Evolutionary conservation across 2,329 filamentous ascomycete species (phyloP).

Genomic region (Lachnellula occidentalis): DNA sequence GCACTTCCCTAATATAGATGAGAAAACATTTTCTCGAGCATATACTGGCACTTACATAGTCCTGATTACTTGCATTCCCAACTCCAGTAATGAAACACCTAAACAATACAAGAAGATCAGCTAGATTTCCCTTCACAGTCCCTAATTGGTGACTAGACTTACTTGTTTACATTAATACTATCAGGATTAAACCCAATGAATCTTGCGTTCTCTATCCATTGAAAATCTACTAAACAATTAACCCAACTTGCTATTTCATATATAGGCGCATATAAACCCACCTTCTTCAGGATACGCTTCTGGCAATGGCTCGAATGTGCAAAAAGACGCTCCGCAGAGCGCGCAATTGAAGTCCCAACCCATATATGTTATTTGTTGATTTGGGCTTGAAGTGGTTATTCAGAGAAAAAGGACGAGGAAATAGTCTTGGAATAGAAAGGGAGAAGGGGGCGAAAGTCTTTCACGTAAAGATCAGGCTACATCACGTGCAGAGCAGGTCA

Average conservation of each 20-base stretch:
- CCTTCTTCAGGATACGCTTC: constrained; percentile 1
- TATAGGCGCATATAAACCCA: neutral
- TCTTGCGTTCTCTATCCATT: constrained; percentile 4
- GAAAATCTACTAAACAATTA: constrained; percentile 5
- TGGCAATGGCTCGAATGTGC: neutral
- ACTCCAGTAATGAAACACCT: constrained; percentile 15
- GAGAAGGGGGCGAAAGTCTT: neutral
- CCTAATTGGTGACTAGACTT: neutral
- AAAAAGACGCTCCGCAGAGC: constrained; percentile 11
- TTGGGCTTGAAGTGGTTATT: too few relatives aligned
- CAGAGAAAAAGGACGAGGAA: neutral
- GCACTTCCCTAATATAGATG: constrained; percentile 2
- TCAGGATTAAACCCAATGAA: constrained; percentile 14
- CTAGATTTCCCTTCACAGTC: neutral
- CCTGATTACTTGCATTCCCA: neutral
- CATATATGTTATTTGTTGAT: neutral
- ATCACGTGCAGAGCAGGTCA: neutral
- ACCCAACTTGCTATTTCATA: neutral
- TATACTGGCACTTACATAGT: constrained; percentile 6
- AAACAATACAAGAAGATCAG: neutral
- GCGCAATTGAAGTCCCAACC: constrained; percentile 14
- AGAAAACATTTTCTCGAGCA: neutral
- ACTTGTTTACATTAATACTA: constrained; percentile 14
- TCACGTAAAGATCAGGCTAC: neutral
- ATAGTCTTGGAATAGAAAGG: neutral